Evolutionary conservation across 257 asterid species (phyloP), one percentile per base, ranked within the genome.

Genomic region (Solanum tarijense): DNA sequence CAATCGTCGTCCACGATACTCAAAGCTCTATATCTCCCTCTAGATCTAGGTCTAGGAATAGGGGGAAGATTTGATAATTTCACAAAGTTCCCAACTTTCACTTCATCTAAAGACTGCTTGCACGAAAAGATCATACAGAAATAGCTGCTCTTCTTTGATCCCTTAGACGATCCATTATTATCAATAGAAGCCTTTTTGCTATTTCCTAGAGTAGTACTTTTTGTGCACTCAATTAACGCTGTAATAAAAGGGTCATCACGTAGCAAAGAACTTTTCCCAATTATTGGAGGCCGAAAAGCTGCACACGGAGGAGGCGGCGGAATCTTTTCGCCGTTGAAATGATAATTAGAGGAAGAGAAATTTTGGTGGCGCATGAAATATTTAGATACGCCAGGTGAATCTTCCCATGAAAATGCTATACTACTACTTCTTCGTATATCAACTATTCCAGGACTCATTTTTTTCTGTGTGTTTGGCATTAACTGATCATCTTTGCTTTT

Each of bases 331-430:
- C 27, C 41, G 29, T 48, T 81, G 43, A 81, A 81, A 48, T 81
- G 66, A 81, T 25, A 3, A 55, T 25, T 60, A 10, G 87, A 36
- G 3, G 87, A 85, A 11, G 88, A 34, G 71, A 86, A 87, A 32
- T 88, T 91, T 68, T 88, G 91, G 86, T 71, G 91, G 0, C 41
- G 41, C 27, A 20, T 76, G 87, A 89, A 86, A 81, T 81, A 48
- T 89, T 94, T 95, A 23, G 96, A 78, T 13, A 92, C 84, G 41
- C 98, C 97, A 18, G 98, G 97, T 84, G 86, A 92, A 91, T 92
- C 95, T 91, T 95, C 98, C 98, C 98, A 94, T 3, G 96, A 92
- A 88, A 95, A 95, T 27, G 98, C 97, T 82, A 95, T 90, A 58
- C 31, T 32, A 71, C 76, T 35, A 21, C 74, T 90, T 39, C 94